phyloP scores from a whole-genome alignment of 2,329 filamentous ascomycete genomes.

The Tolypocladium nubicola region DNA sequence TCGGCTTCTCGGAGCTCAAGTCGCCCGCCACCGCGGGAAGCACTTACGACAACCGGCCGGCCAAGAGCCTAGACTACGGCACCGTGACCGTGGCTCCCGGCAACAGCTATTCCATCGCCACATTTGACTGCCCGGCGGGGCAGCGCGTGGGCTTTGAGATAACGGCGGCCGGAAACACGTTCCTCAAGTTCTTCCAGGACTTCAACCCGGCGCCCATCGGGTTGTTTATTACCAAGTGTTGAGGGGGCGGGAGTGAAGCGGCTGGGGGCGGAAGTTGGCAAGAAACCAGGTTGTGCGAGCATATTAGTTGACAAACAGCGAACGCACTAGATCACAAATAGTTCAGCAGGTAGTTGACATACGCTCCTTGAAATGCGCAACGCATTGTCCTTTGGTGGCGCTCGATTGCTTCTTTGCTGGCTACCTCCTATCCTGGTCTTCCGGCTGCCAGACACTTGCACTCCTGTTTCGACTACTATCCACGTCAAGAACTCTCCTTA shows the following conservation, averaged over 20 bases:
- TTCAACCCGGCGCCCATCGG: conserved; percentile 40
- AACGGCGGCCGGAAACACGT: conserved; percentile 32
- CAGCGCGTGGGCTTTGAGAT: conserved; percentile 41
- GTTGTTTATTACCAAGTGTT: conserved; percentile 25
- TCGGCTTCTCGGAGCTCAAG: conserved; percentile 41
- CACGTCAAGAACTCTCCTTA: too few species aligned
- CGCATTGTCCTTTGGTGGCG: not conserved
- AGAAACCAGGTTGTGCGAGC: not conserved
- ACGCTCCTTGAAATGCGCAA: not conserved
- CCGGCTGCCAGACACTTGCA: too few species aligned
- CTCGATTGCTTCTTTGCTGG: too few species aligned
- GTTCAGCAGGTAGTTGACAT: not conserved
- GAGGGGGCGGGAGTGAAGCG: not conserved
- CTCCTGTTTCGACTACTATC: too few species aligned
- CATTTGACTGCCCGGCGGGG: conserved; percentile 43
- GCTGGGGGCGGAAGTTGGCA: not conserved
- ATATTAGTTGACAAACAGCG: not conserved
- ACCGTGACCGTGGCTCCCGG: conserved; percentile 37
- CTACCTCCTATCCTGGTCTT: too few species aligned
- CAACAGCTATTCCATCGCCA: conserved; percentile 40
- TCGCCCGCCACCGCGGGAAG: conserved; percentile 34
- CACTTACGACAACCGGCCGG: conserved; percentile 39
- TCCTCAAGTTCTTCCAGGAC: conserved; percentile 54
- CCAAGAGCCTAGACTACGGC: conserved; percentile 30
- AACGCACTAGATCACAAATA: not conserved